A percentile compares a stretch with the other conserved stretches of the same genome.
Conservation (phyloP, 2,329 filamentous ascomycete genomes). For the Ceratocystis variospora region DNA sequence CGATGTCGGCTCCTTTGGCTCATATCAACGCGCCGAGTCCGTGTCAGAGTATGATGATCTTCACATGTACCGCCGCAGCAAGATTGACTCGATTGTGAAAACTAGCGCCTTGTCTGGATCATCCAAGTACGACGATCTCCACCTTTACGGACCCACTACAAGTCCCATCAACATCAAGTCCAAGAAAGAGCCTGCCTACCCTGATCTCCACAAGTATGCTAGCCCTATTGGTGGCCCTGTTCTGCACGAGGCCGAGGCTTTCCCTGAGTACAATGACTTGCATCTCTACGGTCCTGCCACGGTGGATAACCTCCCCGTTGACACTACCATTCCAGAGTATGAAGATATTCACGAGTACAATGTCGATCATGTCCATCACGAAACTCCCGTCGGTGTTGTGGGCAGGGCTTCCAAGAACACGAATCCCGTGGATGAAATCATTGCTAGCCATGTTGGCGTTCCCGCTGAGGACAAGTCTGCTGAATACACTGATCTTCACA, state of each 20-base stretch:
- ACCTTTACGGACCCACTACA: conserved; percentile 25
- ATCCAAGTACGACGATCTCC: conserved; percentile 28
- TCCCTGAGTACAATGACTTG: conserved; percentile 31
- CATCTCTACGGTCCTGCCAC: conserved; percentile 27
- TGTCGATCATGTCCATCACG: conserved; percentile 23
- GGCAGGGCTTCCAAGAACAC: conserved; percentile 20
- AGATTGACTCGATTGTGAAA: conserved; percentile 23
- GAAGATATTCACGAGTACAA: conserved; percentile 31
- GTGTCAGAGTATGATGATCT: conserved; percentile 26
- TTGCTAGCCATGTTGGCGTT: conserved; percentile 24
- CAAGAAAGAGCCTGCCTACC: conserved; percentile 26
- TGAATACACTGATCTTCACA: conserved; percentile 19
- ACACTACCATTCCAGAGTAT: conserved; percentile 25
- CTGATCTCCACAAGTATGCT: conserved; percentile 30
- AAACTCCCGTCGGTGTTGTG: conserved; percentile 6
- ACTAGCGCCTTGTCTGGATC: conserved; percentile 18
- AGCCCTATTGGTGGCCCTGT: conserved; percentile 25
- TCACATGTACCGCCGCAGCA: conserved; percentile 28
- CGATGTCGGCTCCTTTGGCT: conserved; percentile 24
- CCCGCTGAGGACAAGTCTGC: background rate
- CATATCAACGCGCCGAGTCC: conserved; percentile 21
- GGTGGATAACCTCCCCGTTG: conserved; percentile 29
- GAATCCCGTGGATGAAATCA: conserved; percentile 29
- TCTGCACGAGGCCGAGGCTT: conserved; percentile 23
- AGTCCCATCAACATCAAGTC: conserved; percentile 25